Base-by-base conservation (phyloP, 139 green algal genomes). In the Dunaliella sp. region DNA sequence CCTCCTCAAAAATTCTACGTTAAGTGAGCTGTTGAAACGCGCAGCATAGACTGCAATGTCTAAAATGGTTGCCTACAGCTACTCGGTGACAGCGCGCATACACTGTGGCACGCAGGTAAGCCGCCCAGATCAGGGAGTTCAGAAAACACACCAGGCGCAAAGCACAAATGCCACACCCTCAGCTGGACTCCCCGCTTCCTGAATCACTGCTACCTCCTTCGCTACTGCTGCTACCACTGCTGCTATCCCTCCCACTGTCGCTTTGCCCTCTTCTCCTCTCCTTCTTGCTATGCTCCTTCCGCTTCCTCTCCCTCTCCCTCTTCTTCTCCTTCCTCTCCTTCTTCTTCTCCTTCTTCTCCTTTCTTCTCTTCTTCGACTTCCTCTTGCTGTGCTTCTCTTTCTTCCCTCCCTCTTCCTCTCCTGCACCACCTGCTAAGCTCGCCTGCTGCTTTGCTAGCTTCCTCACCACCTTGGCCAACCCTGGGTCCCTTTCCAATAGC, bases 371-470 rank as follows among this genome's bases (percentile, higher is more conserved):
- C 59, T 85, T 65, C 16, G 24, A 34, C 82, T 85, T 36, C 22
- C 65, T 83, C 22, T 72, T 82, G 77, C 34, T 38, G 59, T 76
- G 59, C 38, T 65, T 73, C 22, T 21, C 35, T 3, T 65, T 28
- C 32, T 80, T 36, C 82, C n/a, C n/a, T 81, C 31, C 58, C 59
- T 30, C 82, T 80, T 73, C n/a, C 58, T 72, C 82, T 28, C 80
- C 59, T 85, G 31, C 16, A 16, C 33, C 82, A 80, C 25, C 22
- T 33, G 65, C 22, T 72, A 57, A 24, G 25, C 35, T 36, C 76
- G 76, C 37, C 37, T 83, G 33, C 34, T 82, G 34, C 34, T 38
- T 7, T 31, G 28, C 31, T 35, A 73, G 35, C 82, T 37, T 72
- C 28, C 82, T 3, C 32, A 75, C 32, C 59, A 80, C 57, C 82